Conservation (phyloP, 257 asterid species). For the Nicotiana noctiflora region DNA sequence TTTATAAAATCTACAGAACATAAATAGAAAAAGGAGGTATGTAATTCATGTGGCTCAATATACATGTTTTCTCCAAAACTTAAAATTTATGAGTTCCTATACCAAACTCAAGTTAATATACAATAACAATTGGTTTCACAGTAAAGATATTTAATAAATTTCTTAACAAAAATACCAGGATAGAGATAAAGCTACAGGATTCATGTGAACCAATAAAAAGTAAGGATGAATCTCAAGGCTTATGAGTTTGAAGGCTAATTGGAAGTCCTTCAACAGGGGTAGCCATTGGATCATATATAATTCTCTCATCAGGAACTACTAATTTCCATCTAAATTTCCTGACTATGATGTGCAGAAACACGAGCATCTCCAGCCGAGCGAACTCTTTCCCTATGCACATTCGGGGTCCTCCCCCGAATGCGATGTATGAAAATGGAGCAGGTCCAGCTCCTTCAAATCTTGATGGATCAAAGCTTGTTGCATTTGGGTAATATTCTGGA, state of each 20-base stretch:
- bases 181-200: too few relatives aligned
- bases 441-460: slow-evolving; percentile 18
- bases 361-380: slow-evolving; percentile 48
- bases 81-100: too few relatives aligned
- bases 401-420: slow-evolving; percentile 22
- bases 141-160: too few relatives aligned
- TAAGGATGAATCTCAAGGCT: background rate
- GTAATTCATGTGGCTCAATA: too few relatives aligned
- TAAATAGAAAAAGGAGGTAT: too few relatives aligned
- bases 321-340: slow-evolving; percentile 39
- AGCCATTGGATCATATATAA: slow-evolving; percentile 51
- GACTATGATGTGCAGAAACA: slow-evolving; percentile 41
- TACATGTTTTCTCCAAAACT: too few relatives aligned
- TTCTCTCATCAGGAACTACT: slow-evolving; percentile 29
- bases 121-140: too few relatives aligned
- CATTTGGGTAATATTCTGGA: background rate
- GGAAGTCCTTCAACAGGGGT: slow-evolving; percentile 52
- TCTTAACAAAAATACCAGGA: too few relatives aligned
- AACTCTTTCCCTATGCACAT: slow-evolving; percentile 62
- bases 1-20: too few relatives aligned
- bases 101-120: too few relatives aligned
- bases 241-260: slow-evolving; percentile 28
- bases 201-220: too few relatives aligned
- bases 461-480: slow-evolving; percentile 7
- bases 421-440: slow-evolving; percentile 11